These are phyloP conservation scores for Alternaria metachromatica DNA, from an alignment of 2,329 filamentous ascomycete species.

Conservation along the genomic window DNA sequence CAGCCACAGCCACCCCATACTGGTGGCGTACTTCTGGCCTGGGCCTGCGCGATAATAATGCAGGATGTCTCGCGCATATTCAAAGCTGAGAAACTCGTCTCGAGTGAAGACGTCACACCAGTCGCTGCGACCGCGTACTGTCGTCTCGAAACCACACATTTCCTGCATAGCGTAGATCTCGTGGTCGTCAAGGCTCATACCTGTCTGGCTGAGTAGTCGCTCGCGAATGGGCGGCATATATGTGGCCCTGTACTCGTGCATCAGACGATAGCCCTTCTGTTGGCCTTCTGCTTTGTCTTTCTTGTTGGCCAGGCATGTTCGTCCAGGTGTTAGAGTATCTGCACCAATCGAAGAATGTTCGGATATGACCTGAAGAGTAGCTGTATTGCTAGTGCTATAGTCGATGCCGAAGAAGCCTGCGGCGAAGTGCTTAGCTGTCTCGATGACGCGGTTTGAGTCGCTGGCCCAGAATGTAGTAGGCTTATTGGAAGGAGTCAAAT, in stretches of 20 bases:
- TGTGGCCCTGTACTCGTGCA: constrained; percentile 54
- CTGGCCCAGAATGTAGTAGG: constrained; percentile 60
- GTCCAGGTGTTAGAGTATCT: constrained; percentile 64
- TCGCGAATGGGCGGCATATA: constrained; percentile 58
- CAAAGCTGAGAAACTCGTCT: constrained; percentile 62
- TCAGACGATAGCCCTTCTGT: constrained; percentile 57
- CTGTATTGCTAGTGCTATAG: constrained; percentile 49
- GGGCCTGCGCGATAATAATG: constrained; percentile 67
- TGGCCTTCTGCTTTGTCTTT: constrained; percentile 53
- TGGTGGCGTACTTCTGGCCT: constrained; percentile 60
- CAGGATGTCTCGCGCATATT: constrained; percentile 64
- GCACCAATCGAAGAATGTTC: constrained; percentile 59
- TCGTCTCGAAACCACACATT: constrained; percentile 66
- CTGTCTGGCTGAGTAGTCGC: constrained; percentile 54
- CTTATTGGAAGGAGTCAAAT: constrained; percentile 10
- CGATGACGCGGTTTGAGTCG: constrained; percentile 60
- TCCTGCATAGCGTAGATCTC: constrained; percentile 68
- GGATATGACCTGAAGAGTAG: constrained; percentile 58
- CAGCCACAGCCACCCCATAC: constrained; percentile 65
- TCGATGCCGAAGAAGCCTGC: constrained; percentile 62
- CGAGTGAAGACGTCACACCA: constrained; percentile 65
- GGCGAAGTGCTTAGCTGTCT: constrained; percentile 63
- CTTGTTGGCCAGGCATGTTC: constrained; percentile 52
- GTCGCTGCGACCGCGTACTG: constrained; percentile 59
- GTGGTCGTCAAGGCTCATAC: constrained; percentile 51